Conservation (phyloP, 805 yeast genomes). For the Candida coquimbonensis region DNA sequence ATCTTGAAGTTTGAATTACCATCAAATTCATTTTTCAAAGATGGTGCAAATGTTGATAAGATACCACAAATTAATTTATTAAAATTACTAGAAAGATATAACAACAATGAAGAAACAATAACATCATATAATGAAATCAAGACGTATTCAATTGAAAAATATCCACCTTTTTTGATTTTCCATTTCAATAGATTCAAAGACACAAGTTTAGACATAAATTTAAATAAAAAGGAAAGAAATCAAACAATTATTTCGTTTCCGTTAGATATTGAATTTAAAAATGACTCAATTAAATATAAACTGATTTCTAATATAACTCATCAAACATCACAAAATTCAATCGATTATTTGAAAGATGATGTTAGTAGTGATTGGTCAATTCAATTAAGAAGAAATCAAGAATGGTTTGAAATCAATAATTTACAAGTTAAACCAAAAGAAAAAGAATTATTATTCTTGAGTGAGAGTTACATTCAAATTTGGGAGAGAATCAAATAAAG, state of each 20-base stretch:
- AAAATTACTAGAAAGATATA: constrained; percentile 37
- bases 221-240: constrained; percentile 37
- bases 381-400: constrained; percentile 35
- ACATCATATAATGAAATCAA: constrained; percentile 27
- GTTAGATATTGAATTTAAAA: constrained; percentile 24
- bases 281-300: constrained; percentile 28
- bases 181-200: constrained; percentile 49
- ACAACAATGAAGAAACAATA: constrained; percentile 27
- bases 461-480: constrained; percentile 58
- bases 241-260: constrained; percentile 62
- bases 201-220: constrained; percentile 25
- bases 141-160: constrained; percentile 31
- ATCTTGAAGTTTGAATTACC: constrained; percentile 56
- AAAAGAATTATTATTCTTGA: constrained; percentile 52
- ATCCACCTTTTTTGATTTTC: constrained; percentile 50
- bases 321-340: constrained; percentile 15
- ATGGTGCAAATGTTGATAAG: constrained; percentile 35
- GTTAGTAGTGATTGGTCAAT: constrained; percentile 39
- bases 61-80: constrained; percentile 46
- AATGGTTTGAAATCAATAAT: constrained; percentile 59
- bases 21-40: constrained; percentile 45
- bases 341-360: constrained; percentile 21
- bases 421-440: constrained; percentile 39
- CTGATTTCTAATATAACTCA: constrained; percentile 44
- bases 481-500: constrained; percentile 39